These are phyloP conservation scores for Malassezia globosa DNA, from an alignment of 1,284 basidiomycete species.

Conservation along the genomic window DNA sequence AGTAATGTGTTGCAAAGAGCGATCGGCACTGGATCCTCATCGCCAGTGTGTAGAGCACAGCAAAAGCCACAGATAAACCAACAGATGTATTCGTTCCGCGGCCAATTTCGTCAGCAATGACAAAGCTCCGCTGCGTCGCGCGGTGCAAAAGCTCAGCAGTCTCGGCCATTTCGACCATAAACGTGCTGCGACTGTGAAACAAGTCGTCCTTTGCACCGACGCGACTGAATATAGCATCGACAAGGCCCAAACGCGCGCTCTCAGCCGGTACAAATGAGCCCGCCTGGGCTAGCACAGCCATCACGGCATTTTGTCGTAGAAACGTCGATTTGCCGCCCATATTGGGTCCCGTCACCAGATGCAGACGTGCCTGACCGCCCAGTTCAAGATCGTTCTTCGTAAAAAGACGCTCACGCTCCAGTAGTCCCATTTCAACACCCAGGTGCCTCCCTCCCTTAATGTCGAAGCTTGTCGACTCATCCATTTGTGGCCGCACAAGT, in stretches of 20 bases:
- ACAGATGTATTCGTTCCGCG: slow-evolving; percentile 84
- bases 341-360: slow-evolving; percentile 85
- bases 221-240: slow-evolving; percentile 82
- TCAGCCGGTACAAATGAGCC: slow-evolving; percentile 88
- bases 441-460: slow-evolving; percentile 78
- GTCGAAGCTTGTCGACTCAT: slow-evolving; percentile 52
- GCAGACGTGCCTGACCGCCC: slow-evolving; percentile 55
- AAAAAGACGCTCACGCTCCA: slow-evolving; percentile 50
- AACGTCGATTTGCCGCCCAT: slow-evolving; percentile 89
- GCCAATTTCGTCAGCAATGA: slow-evolving; percentile 62
- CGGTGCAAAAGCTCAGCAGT: slow-evolving; percentile 56
- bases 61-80: slow-evolving; percentile 84
- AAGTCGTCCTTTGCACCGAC: slow-evolving; percentile 94
- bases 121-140: slow-evolving; percentile 50
- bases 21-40: slow-evolving; percentile 65
- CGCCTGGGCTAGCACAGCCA: slow-evolving; percentile 78
- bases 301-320: slow-evolving; percentile 79
- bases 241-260: slow-evolving; percentile 64
- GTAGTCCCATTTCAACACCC: slow-evolving; percentile 76
- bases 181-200: slow-evolving; percentile 81
- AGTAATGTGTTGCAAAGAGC: slow-evolving; percentile 93
- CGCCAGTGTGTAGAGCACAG: slow-evolving; percentile 70
- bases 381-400: slow-evolving; percentile 64
- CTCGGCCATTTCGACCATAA: slow-evolving; percentile 58
- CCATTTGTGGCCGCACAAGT: slow-evolving; percentile 63